Percentiles rank a stretch among this genome's conserved stretches.
These are phyloP conservation scores for Populus tomentosa DNA, from an alignment of 441 rosid species.

Conservation along the genomic window DNA sequence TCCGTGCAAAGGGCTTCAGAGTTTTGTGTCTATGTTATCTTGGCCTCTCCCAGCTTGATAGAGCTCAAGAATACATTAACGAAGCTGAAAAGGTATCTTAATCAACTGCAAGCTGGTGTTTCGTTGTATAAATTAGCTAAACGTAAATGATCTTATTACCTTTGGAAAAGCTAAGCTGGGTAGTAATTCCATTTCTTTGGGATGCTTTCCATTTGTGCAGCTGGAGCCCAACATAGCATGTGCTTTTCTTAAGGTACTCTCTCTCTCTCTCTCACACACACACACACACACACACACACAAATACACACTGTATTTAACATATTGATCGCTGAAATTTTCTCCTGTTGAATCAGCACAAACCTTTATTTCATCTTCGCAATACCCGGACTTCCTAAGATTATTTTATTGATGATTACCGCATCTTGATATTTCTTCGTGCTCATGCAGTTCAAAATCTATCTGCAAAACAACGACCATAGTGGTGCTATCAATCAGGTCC, in stretches of 20 bases:
- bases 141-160: constrained; percentile 2
- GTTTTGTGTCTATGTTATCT: constrained; percentile 90
- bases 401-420: constrained; percentile 8
- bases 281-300: neutral
- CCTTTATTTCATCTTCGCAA: constrained; percentile 6
- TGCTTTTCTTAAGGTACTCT: constrained; percentile 86
- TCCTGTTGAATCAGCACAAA: neutral
- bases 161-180: constrained; percentile 5
- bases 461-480: constrained; percentile 53
- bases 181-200: constrained; percentile 1
- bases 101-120: constrained; percentile 8
- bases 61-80: constrained; percentile 76
- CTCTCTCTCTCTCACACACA: neutral
- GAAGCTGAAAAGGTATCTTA: constrained; percentile 85
- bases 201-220: constrained; percentile 47
- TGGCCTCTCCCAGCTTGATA: constrained; percentile 71
- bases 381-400: constrained; percentile 7
- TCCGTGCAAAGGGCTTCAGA: constrained; percentile 91
- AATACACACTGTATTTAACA: neutral
- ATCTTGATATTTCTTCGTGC: constrained; percentile 20
- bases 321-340: neutral
- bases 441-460: constrained; percentile 77
- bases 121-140: constrained; percentile 11
- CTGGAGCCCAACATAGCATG: constrained; percentile 75
- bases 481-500: constrained; percentile 70